Conservation (phyloP, 768 basidiomycete species). For the Russula sp. region DNA sequence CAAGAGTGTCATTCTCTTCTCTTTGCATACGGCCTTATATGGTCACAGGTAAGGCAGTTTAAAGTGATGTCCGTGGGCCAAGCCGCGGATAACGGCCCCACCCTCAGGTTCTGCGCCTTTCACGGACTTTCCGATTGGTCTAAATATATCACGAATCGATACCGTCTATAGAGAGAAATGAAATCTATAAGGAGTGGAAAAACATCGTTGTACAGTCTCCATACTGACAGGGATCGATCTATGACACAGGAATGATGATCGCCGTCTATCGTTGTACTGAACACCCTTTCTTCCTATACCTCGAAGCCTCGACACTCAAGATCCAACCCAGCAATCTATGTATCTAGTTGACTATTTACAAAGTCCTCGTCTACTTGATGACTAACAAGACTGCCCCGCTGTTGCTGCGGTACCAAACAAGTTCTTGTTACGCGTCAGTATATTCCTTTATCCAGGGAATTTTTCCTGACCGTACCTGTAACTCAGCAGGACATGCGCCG, state of each 20-base stretch:
- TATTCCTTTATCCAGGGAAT: neutral
- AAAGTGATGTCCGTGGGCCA: neutral
- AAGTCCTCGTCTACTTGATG: neutral
- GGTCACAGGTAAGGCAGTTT: neutral
- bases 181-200: neutral
- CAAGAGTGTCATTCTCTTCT: neutral
- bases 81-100: neutral
- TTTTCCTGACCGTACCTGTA: constrained; percentile 14
- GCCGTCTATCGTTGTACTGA: neutral
- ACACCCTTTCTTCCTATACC: neutral
- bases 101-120: neutral
- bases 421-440: constrained; percentile 12
- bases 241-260: neutral
- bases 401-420: constrained; percentile 6
- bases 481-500: constrained; percentile 9
- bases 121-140: neutral
- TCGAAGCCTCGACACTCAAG: neutral
- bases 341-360: neutral
- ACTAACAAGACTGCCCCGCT: constrained; percentile 15
- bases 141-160: neutral
- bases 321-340: neutral
- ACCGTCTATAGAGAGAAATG: too few relatives aligned
- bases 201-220: neutral
- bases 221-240: neutral
- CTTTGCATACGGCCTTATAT: neutral